These are phyloP conservation scores for Xylaria sp. DNA, from an alignment of 2,329 filamentous ascomycete genomes.

Conservation along the genomic window DNA sequence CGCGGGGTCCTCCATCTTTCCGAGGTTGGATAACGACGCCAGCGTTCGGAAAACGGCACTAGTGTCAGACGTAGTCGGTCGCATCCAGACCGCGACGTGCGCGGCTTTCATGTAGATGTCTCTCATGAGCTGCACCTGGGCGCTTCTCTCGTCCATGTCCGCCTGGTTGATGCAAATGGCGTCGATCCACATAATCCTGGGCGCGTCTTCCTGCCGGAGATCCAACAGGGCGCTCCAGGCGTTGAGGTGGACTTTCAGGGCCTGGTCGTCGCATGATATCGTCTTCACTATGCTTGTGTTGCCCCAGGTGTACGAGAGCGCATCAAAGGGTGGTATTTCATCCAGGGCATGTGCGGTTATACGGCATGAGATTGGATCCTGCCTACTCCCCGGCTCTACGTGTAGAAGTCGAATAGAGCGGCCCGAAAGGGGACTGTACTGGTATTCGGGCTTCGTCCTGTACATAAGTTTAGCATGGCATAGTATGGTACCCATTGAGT, in stretches of 20 bases:
- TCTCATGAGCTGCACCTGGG: background rate
- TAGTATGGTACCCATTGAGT: background rate
- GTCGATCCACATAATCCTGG: background rate
- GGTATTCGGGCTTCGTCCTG: background rate
- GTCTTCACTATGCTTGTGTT: background rate
- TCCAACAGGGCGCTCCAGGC: background rate
- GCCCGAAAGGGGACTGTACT: background rate
- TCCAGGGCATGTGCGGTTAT: background rate
- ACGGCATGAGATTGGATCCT: background rate
- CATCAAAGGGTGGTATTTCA: background rate
- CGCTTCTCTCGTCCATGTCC: background rate
- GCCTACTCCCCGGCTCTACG: background rate
- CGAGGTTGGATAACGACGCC: background rate
- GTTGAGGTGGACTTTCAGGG: background rate
- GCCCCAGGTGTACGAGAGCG: background rate
- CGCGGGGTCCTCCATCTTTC: background rate
- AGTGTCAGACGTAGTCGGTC: background rate
- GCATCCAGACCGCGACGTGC: background rate
- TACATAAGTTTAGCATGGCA: background rate
- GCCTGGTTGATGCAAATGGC: background rate
- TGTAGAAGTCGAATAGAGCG: background rate
- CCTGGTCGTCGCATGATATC: background rate
- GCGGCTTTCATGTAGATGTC: background rate
- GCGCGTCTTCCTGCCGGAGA: background rate
- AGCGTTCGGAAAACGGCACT: background rate